Base-by-base conservation (phyloP, 306 rosid species). In the Macrotyloma uniflorum region DNA sequence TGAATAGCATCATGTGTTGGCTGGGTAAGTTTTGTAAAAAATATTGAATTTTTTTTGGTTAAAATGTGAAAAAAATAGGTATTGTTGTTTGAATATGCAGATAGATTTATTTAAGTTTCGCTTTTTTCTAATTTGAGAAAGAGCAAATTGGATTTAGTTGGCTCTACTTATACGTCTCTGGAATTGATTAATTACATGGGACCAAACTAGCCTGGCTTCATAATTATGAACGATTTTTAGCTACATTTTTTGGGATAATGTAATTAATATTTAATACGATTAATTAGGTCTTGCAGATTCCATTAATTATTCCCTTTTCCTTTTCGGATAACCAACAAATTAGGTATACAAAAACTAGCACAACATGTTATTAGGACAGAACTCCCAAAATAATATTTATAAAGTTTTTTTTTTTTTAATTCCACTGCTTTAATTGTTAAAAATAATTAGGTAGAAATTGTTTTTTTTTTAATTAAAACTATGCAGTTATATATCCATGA, bases 131-230 rank as follows among this genome's bases (percentile, higher is more conserved):
- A 35, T 38, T 77, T 22, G 32, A 23, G n/a, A 26, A 35, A 59
- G 43, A 24, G 24, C 70, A 32, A 4, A 4, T 69, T 58, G 33
- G 42, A 45, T 55, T 32, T 22, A 16, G 83, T 72, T 51, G 68
- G 32, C 62, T 67, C 67, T 53, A 43, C 80, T 66, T 66, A 49
- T 36, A 74, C 80, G 80, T 24, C 66, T 53, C 35, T 43, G 36
- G 22, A 54, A 73, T 66, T 40, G 46, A 63, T 74, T 76, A 70
- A 82, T 76, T 65, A 36, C 16, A 69, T 68, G 78, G 81, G 77
- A 75, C 85, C 77, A 35, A 64, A 38, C 28, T 53, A 20, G n/a
- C 35, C 53, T 74, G 55, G 69, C 67, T 73, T 80, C 68, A 49
- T 75, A 68, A 49, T 47, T 67, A 75, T 35, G 38, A 42, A 14